Evolutionary conservation across 768 basidiomycete species (phyloP).

Genomic region (Pleurotus ostreatus): DNA sequence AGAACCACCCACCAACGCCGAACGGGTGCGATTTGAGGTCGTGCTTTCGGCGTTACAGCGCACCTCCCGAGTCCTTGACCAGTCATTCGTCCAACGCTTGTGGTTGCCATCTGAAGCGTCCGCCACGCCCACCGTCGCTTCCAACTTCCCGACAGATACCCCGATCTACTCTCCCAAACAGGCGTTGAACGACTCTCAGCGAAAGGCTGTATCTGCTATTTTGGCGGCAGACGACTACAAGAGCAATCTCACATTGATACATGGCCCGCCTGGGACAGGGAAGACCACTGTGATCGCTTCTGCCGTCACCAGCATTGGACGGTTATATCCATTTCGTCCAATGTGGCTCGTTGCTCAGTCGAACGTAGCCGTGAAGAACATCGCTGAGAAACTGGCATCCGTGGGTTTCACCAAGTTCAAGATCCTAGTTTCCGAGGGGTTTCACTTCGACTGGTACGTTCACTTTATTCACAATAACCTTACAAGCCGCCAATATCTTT

Average conservation of each 20-base stretch:
- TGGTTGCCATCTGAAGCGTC: slow-evolving; percentile 21
- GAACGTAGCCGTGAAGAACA: slow-evolving; percentile 79
- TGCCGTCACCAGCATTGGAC: slow-evolving; percentile 27
- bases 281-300: slow-evolving; percentile 63
- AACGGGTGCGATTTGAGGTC: slow-evolving; percentile 23
- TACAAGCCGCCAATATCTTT: not conserved
- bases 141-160: not conserved
- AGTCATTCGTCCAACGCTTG: slow-evolving; percentile 31
- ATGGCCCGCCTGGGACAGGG: slow-evolving; percentile 61
- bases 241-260: slow-evolving; percentile 29
- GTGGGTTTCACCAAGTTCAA: slow-evolving; percentile 47
- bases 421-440: slow-evolving; percentile 61
- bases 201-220: slow-evolving; percentile 27
- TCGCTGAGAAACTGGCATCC: slow-evolving; percentile 63
- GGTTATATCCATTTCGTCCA: slow-evolving; percentile 22
- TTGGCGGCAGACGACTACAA: slow-evolving; percentile 24
- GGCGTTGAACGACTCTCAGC: slow-evolving; percentile 32
- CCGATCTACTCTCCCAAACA: slow-evolving; percentile 18
- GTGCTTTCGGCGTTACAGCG: slow-evolving; percentile 26
- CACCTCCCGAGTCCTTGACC: slow-evolving; percentile 19
- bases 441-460: slow-evolving; percentile 59
- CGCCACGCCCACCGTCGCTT: not conserved
- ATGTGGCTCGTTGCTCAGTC: slow-evolving; percentile 72
- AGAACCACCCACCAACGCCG: slow-evolving; percentile 45
- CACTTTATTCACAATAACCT: not conserved